phyloP scores from a whole-genome alignment of 176 grass and related monocot species.

The Tuctoria greenei region DNA sequence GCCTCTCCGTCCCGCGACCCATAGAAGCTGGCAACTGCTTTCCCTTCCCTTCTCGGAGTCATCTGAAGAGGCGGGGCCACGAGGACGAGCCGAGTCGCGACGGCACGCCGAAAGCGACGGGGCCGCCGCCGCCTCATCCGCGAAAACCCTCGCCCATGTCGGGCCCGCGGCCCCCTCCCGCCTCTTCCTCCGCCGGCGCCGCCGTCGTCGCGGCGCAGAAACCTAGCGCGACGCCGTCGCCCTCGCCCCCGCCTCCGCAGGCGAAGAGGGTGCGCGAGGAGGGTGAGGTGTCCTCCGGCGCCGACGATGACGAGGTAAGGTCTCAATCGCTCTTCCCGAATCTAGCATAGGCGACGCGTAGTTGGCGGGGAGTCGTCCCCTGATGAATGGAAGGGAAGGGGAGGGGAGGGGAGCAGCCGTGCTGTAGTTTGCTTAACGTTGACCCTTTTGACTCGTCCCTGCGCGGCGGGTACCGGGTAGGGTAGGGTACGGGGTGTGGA shows the following conservation, averaged over 20 bases:
- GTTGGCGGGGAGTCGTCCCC: not conserved
- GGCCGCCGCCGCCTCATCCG: conserved; percentile 12
- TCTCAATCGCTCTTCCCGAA: not conserved
- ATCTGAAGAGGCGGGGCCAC: not conserved
- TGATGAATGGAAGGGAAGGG: not conserved
- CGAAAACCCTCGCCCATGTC: conserved; percentile 40
- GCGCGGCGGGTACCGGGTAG: conserved; percentile 17
- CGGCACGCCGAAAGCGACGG: conserved; percentile 2
- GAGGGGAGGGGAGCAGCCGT: not conserved
- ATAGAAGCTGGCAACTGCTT: not conserved
- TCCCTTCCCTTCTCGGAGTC: not conserved
- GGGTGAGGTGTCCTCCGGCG: conserved; percentile 66
- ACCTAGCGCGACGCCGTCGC: conserved; percentile 21
- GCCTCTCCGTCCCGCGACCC: not conserved
- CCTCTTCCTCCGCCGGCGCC: not conserved
- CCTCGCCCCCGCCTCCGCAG: not conserved
- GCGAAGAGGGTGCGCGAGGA: conserved; percentile 54
- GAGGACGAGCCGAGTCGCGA: not conserved
- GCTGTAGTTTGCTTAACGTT: conserved; percentile 1
- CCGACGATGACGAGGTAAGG: conserved; percentile 62
- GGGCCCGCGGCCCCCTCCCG: conserved; percentile 13
- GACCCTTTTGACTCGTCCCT: not conserved
- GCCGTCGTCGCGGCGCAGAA: not conserved
- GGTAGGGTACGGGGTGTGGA: not conserved
- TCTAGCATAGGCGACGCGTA: not conserved